A percentile compares a stretch with the other conserved stretches of the same genome.
Conservation (phyloP, 768 basidiomycete species). For the Lepiota venenata region DNA sequence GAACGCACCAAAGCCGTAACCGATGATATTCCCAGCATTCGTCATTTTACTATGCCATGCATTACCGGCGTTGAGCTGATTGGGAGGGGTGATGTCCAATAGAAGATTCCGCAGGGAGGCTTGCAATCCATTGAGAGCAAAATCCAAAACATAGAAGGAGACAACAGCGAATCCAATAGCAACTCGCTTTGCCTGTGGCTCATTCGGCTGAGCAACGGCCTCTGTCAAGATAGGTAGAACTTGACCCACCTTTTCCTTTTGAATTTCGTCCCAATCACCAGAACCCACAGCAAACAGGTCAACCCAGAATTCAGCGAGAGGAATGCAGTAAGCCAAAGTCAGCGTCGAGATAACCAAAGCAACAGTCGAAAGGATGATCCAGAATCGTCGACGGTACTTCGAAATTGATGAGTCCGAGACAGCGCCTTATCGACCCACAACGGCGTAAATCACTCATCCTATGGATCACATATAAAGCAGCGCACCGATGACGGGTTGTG, state of each 20-base stretch:
- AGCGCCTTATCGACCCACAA: slow-evolving; percentile 55
- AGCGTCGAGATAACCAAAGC: slow-evolving; percentile 78
- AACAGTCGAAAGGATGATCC: slow-evolving; percentile 86
- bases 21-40: slow-evolving; percentile 95
- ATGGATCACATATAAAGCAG: slow-evolving; percentile 15
- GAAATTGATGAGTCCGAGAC: slow-evolving; percentile 93
- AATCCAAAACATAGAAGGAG: slow-evolving; percentile 93
- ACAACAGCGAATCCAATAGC: slow-evolving; percentile 85
- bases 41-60: slow-evolving; percentile 98
- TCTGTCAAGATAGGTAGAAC: not conserved
- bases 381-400: slow-evolving; percentile 87
- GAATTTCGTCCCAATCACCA: slow-evolving; percentile 86
- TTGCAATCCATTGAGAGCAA: slow-evolving; percentile 95
- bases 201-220: not conserved
- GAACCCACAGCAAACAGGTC: slow-evolving; percentile 71
- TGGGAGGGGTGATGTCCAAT: slow-evolving; percentile 84
- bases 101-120: slow-evolving; percentile 92
- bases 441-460: slow-evolving; percentile 26
- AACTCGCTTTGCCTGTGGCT: slow-evolving; percentile 53
- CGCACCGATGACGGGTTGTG: slow-evolving; percentile 95
- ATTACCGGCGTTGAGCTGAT: slow-evolving; percentile 90
- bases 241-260: slow-evolving; percentile 53
- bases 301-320: slow-evolving; percentile 69
- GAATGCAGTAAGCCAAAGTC: slow-evolving; percentile 79
- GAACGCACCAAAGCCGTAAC: slow-evolving; percentile 80